Base-by-base conservation (phyloP, 352 stramenopile genomes). In the Globisporangium abappressorium region DNA sequence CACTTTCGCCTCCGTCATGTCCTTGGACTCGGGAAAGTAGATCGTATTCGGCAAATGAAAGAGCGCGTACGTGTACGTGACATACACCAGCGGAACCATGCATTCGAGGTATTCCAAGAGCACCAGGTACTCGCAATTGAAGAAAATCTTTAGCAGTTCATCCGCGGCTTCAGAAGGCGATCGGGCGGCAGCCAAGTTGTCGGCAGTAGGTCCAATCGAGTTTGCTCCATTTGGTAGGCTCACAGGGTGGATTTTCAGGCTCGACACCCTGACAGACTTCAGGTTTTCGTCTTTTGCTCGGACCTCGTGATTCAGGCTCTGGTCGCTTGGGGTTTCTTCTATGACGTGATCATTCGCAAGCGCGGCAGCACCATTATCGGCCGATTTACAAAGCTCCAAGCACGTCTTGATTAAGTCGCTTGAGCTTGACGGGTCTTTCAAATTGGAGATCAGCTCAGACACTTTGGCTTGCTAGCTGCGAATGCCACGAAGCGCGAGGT, bases 31-130 rank as follows among this genome's bases (percentile, higher is more conserved):
- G 3, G 62, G 58, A 7, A 70, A 76, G n/a, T 75, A 76, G 1
- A 28, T 43, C 2, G 61, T 65, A 30, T 72, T 81, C 2, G 73
- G 73, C 2, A 78, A 57, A 7, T 82, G 58, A 9, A 58, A 67
- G 20, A 82, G 36, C 12, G 72, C 62, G 0, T 41, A 38, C 1
- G 74, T 64, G 59, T 77, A 72, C 5, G 69, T 56, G 26, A 38
- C 34, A 41, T 60, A 70, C 12, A 72, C 28, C 7, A 64, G 34
- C 6, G 68, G 68, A 11, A 63, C 69, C 14, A 57, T 36, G 24
- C 47, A 67, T 36, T 77, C 68, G 24, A 75, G 66, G 61, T 75
- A 77, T 61, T 77, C 59, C n/a, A 68, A 30, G 2, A 70, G 61
- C 20, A 71, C 57, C 36, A 71, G 69, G 65, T 74, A 74, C 36